Base-by-base conservation (phyloP, 1,139 yeast genomes). In the Citeromyces hawaiiensis region DNA sequence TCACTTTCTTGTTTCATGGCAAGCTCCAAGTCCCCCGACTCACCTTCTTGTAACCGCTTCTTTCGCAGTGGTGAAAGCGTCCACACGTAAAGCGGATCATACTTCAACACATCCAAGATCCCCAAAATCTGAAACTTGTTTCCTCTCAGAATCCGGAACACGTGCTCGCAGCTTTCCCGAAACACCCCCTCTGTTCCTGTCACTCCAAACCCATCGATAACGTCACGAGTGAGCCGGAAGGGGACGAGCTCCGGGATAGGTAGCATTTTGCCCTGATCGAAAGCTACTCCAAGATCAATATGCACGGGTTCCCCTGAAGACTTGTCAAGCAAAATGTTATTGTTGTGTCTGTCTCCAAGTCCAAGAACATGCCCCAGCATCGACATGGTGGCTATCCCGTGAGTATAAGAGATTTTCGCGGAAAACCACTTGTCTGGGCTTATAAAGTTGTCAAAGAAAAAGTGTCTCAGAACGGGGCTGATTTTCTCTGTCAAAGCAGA, bases 31-130 rank as follows among this genome's bases (percentile, higher is more conserved):
- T 40, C 21, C 8, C 34, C 34, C 17, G 34, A 16, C 18, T 23
- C 38, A 19, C 58, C 64, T 32, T 64, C 70, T 50, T 80, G 86
- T 15, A 80, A 51, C 46, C 68, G 72, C 45, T 68, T 69, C 53
- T 67, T 73, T 42, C 80, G 55, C 11, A 82, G 56, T 0, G 93
- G 91, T 0, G 94, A 81, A 36, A 85, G 64, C 1, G 80, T 75
- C 98, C 98, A 91, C 1, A 83, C 72, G 52, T 88, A 88, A 42
- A 93, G 66, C 0, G 98, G 97, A 66, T 93, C 98, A 71, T 93
- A 86, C 48, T 82, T 67, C 47, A 93, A 61, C 7, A 91, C 94
- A 52, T 88, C 93, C 43, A 93, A 61, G 38, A 93, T 83, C 18
- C 94, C 82, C 53, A 79, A 60, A 23, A 93, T 83, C 48, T 79